Percentiles rank a stretch among this genome's conserved stretches.
Evolutionary conservation across 2,329 filamentous ascomycete genomes (phyloP).

Genomic region (Mariannaea sp.): DNA sequence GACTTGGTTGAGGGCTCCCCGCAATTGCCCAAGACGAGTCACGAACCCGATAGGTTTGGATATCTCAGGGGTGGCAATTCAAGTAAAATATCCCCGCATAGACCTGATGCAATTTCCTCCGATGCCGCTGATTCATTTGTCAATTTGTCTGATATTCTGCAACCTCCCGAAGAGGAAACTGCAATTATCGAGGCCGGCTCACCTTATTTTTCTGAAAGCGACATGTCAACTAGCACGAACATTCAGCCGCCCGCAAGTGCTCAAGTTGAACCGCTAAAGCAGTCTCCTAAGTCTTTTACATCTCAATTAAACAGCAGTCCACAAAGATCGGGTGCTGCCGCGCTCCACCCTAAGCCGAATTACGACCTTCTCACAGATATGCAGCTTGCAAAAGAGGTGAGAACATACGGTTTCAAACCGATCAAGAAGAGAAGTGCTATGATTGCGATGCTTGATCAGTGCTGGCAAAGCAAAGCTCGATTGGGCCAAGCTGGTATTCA

Average conservation of each 20-base stretch:
- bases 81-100: neutral
- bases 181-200: constrained; percentile 13
- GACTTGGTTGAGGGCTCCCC: constrained; percentile 58
- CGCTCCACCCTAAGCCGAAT: constrained; percentile 50
- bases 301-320: neutral
- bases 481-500: constrained; percentile 22
- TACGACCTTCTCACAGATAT: constrained; percentile 66
- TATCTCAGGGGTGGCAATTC: constrained; percentile 35
- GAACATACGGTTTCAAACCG: constrained; percentile 72
- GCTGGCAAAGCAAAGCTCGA: constrained; percentile 66
- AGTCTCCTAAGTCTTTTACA: neutral
- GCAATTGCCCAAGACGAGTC: constrained; percentile 24
- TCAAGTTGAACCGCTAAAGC: neutral
- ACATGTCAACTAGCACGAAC: constrained; percentile 26
- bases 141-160: constrained; percentile 34
- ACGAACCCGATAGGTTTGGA: constrained; percentile 47
- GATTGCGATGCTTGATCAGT: constrained; percentile 71
- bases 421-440: constrained; percentile 70
- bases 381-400: constrained; percentile 65
- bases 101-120: constrained; percentile 2
- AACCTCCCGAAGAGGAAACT: constrained; percentile 13
- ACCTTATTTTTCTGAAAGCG: constrained; percentile 29
- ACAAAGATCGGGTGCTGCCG: neutral
- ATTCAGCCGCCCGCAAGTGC: neutral
- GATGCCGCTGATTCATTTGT: constrained; percentile 28